A percentile compares a stretch with the other conserved stretches of the same genome.
These are phyloP conservation scores for Insectozyma bohioensis DNA, from an alignment of 1,139 yeast genomes.

Conservation along the genomic window DNA sequence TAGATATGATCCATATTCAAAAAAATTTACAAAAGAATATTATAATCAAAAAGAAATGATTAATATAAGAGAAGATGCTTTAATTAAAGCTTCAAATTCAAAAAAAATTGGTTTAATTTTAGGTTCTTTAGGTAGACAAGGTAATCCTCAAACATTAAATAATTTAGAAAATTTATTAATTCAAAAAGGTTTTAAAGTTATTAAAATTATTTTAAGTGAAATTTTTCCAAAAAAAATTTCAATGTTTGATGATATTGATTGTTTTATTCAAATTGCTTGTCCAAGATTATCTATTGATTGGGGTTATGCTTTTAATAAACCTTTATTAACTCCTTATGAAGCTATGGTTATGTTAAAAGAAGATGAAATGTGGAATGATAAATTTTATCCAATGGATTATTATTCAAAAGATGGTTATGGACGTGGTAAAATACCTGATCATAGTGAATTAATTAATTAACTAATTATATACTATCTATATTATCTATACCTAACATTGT, in stretches of 20 bases:
- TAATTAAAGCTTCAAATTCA: slow-evolving; percentile 57
- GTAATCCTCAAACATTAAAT: slow-evolving; percentile 74
- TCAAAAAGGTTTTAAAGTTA: slow-evolving; percentile 62
- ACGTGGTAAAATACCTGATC: slow-evolving; percentile 68
- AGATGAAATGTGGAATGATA: slow-evolving; percentile 66
- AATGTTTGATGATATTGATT: slow-evolving; percentile 93
- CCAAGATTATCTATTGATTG: slow-evolving; percentile 96
- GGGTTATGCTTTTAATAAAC: slow-evolving; percentile 97
- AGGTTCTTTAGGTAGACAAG: slow-evolving; percentile 98
- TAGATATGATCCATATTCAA: slow-evolving; percentile 91
- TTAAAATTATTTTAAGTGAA: slow-evolving; percentile 84
- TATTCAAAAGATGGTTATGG: slow-evolving; percentile 92
- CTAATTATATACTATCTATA: slow-evolving; percentile 2
- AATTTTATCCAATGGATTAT: slow-evolving; percentile 93
- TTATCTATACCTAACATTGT: slow-evolving; percentile 61
- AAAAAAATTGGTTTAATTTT: slow-evolving; percentile 78
- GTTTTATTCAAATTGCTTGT: slow-evolving; percentile 96
- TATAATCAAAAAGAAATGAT: slow-evolving; percentile 87
- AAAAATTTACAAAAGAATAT: slow-evolving; percentile 84
- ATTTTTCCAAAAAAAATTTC: slow-evolving; percentile 91
- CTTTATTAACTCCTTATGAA: slow-evolving; percentile 92
- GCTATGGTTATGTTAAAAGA: slow-evolving; percentile 85
- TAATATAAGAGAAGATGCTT: slow-evolving; percentile 71
- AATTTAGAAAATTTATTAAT: slow-evolving; percentile 57
- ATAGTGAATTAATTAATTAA: slow-evolving; percentile 11